These are phyloP conservation scores for Kurtzmaniella quercitrusa DNA, from an alignment of 1,139 yeast species.

Conservation along the genomic window DNA sequence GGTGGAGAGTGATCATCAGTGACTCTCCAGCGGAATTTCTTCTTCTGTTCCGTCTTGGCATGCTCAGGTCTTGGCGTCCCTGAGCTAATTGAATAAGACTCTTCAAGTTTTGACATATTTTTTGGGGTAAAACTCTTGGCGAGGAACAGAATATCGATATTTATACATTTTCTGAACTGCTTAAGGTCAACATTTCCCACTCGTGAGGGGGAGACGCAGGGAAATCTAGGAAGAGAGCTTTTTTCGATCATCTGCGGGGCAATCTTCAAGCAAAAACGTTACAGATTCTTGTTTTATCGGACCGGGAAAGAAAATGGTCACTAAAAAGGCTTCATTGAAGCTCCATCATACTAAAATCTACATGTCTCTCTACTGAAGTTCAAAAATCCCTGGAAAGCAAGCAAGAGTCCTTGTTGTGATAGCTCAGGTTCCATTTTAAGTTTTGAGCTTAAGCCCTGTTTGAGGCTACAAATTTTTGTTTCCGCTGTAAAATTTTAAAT, in stretches of 20 bases:
- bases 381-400: too few relatives aligned
- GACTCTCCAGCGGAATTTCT: conserved; percentile 23
- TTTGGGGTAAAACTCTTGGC: neutral
- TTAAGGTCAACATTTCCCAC: neutral
- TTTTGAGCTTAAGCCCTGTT: neutral
- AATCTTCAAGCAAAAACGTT: too few relatives aligned
- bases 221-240: neutral
- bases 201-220: neutral
- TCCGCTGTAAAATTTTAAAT: neutral
- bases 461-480: neutral
- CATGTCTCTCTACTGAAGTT: too few relatives aligned
- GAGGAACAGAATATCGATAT: neutral
- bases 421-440: neutral
- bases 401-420: too few relatives aligned
- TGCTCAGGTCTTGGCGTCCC: neutral
- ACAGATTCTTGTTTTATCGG: too few relatives aligned
- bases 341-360: too few relatives aligned
- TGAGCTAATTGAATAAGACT: neutral
- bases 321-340: too few relatives aligned
- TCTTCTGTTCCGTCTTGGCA: conserved; percentile 1
- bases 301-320: too few relatives aligned
- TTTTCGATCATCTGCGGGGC: neutral
- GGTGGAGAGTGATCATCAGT: conserved; percentile 41
- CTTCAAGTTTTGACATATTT: conserved; percentile 1
- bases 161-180: neutral